These are phyloP conservation scores for Penicillium longicatenatum DNA, from an alignment of 495 filamentous ascomycete species.

Conservation along the genomic window DNA sequence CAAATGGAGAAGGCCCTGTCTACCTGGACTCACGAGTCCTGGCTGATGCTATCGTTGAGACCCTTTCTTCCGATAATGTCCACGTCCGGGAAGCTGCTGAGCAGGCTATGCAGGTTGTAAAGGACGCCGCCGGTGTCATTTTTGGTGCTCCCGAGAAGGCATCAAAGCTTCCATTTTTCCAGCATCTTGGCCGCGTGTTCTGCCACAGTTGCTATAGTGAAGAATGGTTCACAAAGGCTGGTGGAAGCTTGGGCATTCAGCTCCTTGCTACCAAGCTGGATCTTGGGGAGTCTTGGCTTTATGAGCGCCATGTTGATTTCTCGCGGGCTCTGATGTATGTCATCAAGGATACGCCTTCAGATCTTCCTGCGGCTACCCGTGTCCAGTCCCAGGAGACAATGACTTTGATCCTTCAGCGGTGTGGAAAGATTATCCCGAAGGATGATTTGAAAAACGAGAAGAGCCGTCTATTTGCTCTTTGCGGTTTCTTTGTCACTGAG, in stretches of 20 bases:
- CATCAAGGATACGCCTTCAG: constrained; percentile 94
- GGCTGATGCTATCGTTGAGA: constrained; percentile 85
- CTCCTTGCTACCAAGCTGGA: constrained; percentile 77
- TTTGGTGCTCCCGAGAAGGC: constrained; percentile 74
- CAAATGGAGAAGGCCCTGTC: constrained; percentile 81
- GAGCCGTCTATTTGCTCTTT: constrained; percentile 70
- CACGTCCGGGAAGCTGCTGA: constrained; percentile 85
- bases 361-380: constrained; percentile 85
- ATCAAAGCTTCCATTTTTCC: constrained; percentile 76
- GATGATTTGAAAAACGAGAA: constrained; percentile 71
- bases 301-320: constrained; percentile 78
- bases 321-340: constrained; percentile 87
- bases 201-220: constrained; percentile 94
- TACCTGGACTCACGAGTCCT: constrained; percentile 82
- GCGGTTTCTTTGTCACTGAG: constrained; percentile 80
- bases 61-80: constrained; percentile 76
- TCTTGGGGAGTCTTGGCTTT: constrained; percentile 81
- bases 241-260: constrained; percentile 86
- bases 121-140: constrained; percentile 74
- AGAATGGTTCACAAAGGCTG: constrained; percentile 96
- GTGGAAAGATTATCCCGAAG: constrained; percentile 71
- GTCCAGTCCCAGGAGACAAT: constrained; percentile 78
- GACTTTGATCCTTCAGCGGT: constrained; percentile 71
- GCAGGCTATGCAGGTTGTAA: constrained; percentile 70
- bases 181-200: constrained; percentile 75